Conservation (phyloP, 768 basidiomycete genomes). For the Suillus fuscotomentosus region DNA sequence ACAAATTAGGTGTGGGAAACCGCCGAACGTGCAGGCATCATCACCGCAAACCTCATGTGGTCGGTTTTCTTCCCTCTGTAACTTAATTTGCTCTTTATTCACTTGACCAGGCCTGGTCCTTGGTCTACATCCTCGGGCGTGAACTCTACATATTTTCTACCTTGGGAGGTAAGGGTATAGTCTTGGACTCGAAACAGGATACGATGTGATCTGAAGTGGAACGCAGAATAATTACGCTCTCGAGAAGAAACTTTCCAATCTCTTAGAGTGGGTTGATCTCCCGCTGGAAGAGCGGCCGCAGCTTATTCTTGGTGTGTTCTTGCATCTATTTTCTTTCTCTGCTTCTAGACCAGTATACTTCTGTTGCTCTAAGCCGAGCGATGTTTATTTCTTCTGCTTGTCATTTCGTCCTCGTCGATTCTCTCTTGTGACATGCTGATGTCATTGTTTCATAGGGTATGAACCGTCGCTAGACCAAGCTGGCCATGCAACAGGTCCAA, state of each 20-base stretch:
- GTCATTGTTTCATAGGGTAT: constrained; percentile 49
- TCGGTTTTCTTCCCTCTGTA: constrained; percentile 32
- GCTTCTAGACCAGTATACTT: not conserved
- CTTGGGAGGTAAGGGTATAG: constrained; percentile 60
- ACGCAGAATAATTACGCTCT: constrained; percentile 59
- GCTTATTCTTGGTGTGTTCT: constrained; percentile 62
- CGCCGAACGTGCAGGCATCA: constrained; percentile 65
- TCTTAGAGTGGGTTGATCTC: constrained; percentile 82
- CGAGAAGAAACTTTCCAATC: constrained; percentile 69
- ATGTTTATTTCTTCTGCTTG: not conserved
- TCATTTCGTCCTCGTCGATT: constrained; percentile 1
- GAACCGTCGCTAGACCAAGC: constrained; percentile 88
- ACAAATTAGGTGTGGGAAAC: constrained; percentile 84
- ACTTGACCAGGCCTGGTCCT: constrained; percentile 71
- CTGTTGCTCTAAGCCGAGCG: not conserved
- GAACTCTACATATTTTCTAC: constrained; percentile 72
- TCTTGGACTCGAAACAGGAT: not conserved
- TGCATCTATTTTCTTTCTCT: not conserved
- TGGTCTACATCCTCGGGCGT: constrained; percentile 63
- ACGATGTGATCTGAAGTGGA: not conserved
- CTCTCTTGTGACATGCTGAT: not conserved
- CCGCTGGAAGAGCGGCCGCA: constrained; percentile 71
- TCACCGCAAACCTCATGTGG: constrained; percentile 93
- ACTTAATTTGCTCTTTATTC: not conserved
- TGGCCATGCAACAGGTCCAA: constrained; percentile 71